Conservation (phyloP, 768 basidiomycete species). For the Russula olivacea region DNA sequence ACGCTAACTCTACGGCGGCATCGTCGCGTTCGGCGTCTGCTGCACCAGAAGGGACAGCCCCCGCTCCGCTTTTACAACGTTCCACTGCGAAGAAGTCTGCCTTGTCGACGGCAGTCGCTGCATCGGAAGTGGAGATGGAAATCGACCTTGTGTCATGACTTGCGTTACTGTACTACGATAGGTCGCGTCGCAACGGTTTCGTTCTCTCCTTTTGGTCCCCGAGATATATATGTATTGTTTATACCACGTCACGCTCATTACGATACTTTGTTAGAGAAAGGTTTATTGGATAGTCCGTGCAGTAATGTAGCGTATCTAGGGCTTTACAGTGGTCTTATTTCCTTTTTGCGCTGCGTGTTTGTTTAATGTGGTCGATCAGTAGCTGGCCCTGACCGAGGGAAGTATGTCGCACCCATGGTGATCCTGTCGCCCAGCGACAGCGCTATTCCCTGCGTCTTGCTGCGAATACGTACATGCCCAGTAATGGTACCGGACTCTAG, state of each 20-base stretch:
- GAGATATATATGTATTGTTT: not conserved
- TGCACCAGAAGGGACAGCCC: conserved; percentile 14
- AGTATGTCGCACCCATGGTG: conserved; percentile 45
- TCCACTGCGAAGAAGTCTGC: conserved; percentile 20
- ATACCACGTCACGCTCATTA: conserved; percentile 5
- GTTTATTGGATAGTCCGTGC: conserved; percentile 10
- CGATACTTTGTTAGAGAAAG: conserved; percentile 3
- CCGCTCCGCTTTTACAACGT: conserved; percentile 11
- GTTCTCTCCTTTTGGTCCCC: not conserved
- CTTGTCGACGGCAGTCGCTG: conserved; percentile 23
- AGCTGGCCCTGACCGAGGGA: not conserved
- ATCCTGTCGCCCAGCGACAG: conserved; percentile 89
- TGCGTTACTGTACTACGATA: not conserved
- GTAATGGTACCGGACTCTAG: conserved; percentile 75
- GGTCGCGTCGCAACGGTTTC: not conserved
- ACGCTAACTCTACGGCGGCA: conserved; percentile 24
- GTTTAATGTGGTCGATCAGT: not conserved
- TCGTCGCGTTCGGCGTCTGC: conserved; percentile 24
- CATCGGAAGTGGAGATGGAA: conserved; percentile 20
- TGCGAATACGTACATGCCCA: conserved; percentile 93
- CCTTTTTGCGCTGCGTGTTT: conserved; percentile 22
- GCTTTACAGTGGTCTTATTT: conserved; percentile 15
- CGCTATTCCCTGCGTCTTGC: conserved; percentile 97
- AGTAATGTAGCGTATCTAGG: conserved; percentile 22
- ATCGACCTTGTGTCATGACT: conserved; percentile 22